Percentiles rank a stretch among this genome's conserved stretches.
These are phyloP conservation scores for Phoenix roebelenii DNA, from an alignment of 176 grass and related monocot species.

Conservation along the genomic window DNA sequence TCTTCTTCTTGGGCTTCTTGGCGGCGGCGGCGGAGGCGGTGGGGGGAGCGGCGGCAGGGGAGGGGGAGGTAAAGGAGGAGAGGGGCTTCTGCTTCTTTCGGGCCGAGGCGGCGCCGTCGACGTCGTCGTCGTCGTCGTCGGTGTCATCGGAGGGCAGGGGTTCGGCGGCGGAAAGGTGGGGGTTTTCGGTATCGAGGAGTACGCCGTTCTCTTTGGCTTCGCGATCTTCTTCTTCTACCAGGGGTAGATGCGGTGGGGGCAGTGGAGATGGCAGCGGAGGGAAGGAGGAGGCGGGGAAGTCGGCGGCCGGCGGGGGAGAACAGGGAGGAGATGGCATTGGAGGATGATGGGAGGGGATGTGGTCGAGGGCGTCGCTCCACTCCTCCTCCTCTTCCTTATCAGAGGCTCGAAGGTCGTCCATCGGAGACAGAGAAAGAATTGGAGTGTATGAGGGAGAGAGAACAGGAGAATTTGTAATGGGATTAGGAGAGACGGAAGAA, in stretches of 20 bases:
- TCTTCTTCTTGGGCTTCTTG: constrained; percentile 89
- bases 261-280: not conserved
- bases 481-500: no score
- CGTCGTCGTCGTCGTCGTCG: constrained; percentile 9
- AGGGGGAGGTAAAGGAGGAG: constrained; percentile 19
- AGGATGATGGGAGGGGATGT: not conserved
- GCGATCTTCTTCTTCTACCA: no score
- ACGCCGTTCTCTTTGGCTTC: no score
- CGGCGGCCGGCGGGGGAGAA: no score
- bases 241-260: not conserved
- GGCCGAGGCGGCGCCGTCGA: not conserved
- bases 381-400: not conserved
- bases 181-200: not conserved
- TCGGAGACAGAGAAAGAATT: no score
- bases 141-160: not conserved
- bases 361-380: constrained; percentile 5
- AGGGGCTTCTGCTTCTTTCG: constrained; percentile 18
- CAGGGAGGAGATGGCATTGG: not conserved
- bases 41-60: constrained; percentile 23
- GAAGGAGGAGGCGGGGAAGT: not conserved
- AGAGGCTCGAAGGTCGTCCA: no score
- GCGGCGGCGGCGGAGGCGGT: constrained; percentile 25
- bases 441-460: no score
- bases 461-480: no score
- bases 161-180: not conserved